Evolutionary conservation across 257 asterid species (phyloP).

Genomic region (Solanum bulbocastanum): DNA sequence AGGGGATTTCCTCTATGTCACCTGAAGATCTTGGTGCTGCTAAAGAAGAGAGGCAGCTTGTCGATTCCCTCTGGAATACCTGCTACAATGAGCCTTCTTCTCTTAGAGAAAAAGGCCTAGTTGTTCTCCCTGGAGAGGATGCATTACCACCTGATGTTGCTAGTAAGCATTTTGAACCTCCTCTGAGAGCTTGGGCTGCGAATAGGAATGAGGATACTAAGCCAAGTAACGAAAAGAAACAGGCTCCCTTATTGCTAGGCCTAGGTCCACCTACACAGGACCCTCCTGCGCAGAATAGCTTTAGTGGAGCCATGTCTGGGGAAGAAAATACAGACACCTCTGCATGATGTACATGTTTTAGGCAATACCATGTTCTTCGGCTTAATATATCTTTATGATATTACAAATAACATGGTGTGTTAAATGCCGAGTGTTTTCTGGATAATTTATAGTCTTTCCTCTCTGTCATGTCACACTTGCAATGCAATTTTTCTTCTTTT

Average conservation of each 20-base stretch:
- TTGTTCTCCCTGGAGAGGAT: slow-evolving; percentile 72
- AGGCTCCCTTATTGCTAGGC: slow-evolving; percentile 49
- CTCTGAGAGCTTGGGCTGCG: slow-evolving; percentile 78
- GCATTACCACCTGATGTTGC: slow-evolving; percentile 83
- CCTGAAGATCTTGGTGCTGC: slow-evolving; percentile 71
- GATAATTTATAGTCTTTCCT: neutral
- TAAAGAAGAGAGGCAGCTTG: slow-evolving; percentile 69
- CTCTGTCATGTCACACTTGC: neutral
- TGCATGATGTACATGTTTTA: neutral
- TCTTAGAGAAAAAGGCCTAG: slow-evolving; percentile 63
- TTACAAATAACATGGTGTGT: neutral
- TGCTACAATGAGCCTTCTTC: slow-evolving; percentile 60
- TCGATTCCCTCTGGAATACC: slow-evolving; percentile 72
- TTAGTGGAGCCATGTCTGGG: neutral
- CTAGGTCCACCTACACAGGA: slow-evolving; percentile 20
- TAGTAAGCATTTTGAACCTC: slow-evolving; percentile 64
- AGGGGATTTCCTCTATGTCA: slow-evolving; percentile 51
- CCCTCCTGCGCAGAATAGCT: slow-evolving; percentile 8
- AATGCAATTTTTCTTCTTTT: neutral
- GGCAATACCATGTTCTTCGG: neutral
- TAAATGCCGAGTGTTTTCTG: neutral
- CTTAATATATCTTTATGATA: neutral
- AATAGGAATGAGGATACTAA: slow-evolving; percentile 28
- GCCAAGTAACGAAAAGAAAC: slow-evolving; percentile 29
- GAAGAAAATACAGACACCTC: slow-evolving; percentile 5